phyloP scores from a whole-genome alignment of 2,329 filamentous ascomycete species.

The Tolypocladium sp. region DNA sequence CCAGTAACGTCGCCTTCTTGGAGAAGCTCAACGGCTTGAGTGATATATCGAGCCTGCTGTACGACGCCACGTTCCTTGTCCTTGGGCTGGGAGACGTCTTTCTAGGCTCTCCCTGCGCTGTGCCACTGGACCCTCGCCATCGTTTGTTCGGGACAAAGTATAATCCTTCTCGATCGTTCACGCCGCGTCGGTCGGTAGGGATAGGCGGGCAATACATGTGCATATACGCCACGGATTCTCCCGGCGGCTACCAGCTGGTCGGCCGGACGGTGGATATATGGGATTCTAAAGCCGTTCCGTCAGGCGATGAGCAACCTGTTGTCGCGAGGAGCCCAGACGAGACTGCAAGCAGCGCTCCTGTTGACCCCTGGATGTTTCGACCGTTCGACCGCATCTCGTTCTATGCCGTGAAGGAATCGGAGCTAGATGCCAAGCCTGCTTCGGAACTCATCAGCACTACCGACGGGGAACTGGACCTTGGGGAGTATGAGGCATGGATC shows the following conservation, averaged over 20 bases:
- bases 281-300: constrained; percentile 11
- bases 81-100: constrained; percentile 30
- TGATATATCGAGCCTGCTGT: constrained; percentile 14
- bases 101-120: constrained; percentile 25
- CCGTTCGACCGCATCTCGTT: constrained; percentile 24
- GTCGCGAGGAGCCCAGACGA: background rate
- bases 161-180: constrained; percentile 26
- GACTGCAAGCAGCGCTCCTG: background rate
- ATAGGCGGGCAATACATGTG: constrained; percentile 28
- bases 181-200: constrained; percentile 23
- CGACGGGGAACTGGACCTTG: constrained; percentile 18
- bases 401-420: constrained; percentile 16
- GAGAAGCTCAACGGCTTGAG: constrained; percentile 22
- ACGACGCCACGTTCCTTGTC: constrained; percentile 24
- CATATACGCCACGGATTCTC: constrained; percentile 27
- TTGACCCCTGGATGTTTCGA: constrained; percentile 17
- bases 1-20: constrained; percentile 50
- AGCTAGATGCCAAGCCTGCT: constrained; percentile 13
- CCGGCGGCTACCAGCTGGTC: constrained; percentile 27
- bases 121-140: constrained; percentile 24
- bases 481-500: constrained; percentile 22
- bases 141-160: constrained; percentile 27
- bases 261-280: constrained; percentile 24
- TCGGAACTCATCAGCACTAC: constrained; percentile 15
- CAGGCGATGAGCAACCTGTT: background rate